Conservation (phyloP, 331 rosid genomes). For the Acacia concinna region DNA sequence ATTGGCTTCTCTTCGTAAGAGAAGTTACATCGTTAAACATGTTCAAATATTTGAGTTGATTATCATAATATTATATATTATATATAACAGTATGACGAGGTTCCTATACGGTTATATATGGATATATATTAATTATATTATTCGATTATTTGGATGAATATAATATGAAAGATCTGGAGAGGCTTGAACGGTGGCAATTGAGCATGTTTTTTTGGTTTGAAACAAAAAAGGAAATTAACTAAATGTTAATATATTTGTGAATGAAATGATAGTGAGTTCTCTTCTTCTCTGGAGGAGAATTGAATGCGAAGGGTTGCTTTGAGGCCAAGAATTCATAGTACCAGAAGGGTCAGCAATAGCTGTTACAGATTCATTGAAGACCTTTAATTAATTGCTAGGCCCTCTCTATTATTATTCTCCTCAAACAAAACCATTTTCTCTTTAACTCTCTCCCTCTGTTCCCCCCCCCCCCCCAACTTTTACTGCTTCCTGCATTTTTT, state of each 20-base stretch:
- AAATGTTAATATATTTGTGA: constrained; percentile 4
- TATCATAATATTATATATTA: not conserved
- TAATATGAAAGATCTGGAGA: not conserved
- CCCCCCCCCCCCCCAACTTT: too few species aligned
- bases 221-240: not conserved
- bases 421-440: not conserved
- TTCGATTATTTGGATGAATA: not conserved
- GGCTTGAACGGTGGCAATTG: constrained; percentile 14
- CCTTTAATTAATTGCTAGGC: constrained; percentile 58
- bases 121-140: not conserved
- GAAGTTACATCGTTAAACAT: not conserved
- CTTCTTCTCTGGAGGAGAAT: constrained; percentile 39
- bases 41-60: not conserved
- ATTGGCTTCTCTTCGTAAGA: not conserved
- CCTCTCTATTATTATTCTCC: constrained; percentile 53
- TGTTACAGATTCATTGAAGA: constrained; percentile 74
- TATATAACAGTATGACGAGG: too few species aligned
- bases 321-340: constrained; percentile 60
- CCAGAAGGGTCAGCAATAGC: constrained; percentile 47
- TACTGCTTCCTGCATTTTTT: constrained; percentile 9
- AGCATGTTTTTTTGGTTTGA: not conserved
- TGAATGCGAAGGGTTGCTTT: constrained; percentile 60
- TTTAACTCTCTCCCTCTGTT: not conserved
- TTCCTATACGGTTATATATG: too few species aligned
- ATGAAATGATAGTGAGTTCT: constrained; percentile 14